Base-by-base conservation (phyloP, 2,329 filamentous ascomycete species). In the Onygena corvina region DNA sequence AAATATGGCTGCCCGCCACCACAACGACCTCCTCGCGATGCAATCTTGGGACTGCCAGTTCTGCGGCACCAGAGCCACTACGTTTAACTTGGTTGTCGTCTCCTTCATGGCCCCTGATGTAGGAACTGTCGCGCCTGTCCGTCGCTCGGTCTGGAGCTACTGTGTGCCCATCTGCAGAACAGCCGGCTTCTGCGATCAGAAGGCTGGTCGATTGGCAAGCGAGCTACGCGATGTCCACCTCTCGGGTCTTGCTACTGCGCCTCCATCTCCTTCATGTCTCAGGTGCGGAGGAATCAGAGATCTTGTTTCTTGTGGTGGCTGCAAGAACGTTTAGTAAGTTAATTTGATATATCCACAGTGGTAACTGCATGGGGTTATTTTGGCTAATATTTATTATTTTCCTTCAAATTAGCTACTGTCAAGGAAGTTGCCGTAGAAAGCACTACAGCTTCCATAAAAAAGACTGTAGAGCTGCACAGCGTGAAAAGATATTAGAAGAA, bases 371-470 rank as follows among this genome's bases (percentile, higher is more conserved):
- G 7, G 4, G 20, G 18, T 21, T 11, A 25, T 11, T 2, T 40
- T 40, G 5, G 2, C 36, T n/a, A 40, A 23, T 5, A 12, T 40
- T 5, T 40, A 38, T 20, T 38, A 38, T 38, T 4, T 18, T n/a
- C n/a, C n/a, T n/a, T n/a, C n/a, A 35, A 30, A 2, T 14, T 20
- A 51, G 49, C 25, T 51, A 51, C 25, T 51, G 49, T 18, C 48
- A 44, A 9, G 29, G 11, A 16, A 18, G 20, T 16, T 48, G 49
- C 45, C 49, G 36, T 16, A 38, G 20, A 3, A n/a, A 11, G 2
- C 23, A 48, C 45, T 42, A 40, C 18, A 46, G 33, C 9, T n/a
- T 23, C 3, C 49, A 51, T n/a, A 51, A 51, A 29, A 44, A 42
- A 23, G 18, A 33, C 7, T 51, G 49, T n/a, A 29, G 49, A 6